A percentile compares a stretch with the other conserved stretches of the same genome.
Evolutionary conservation across 306 rosid genomes (phyloP).

Genomic region (Canavalia gladiata): DNA sequence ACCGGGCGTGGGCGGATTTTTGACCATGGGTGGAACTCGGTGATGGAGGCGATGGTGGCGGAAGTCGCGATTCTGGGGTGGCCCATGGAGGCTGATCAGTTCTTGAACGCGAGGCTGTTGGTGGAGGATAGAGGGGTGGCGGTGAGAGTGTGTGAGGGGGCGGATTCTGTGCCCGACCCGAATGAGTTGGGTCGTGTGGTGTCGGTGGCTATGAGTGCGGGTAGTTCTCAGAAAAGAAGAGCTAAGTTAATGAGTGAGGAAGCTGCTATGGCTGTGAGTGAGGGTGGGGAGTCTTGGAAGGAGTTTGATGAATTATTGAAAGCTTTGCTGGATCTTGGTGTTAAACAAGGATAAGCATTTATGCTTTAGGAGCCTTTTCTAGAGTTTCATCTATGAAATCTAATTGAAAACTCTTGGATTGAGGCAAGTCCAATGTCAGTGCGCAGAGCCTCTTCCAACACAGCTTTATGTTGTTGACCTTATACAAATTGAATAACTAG

Average conservation of each 20-base stretch:
- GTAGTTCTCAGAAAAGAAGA: constrained; percentile 43
- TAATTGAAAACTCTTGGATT: too few relatives aligned
- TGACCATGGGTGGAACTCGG: constrained; percentile 61
- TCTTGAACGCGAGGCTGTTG: constrained; percentile 61
- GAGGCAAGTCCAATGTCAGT: too few relatives aligned
- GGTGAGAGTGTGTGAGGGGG: constrained; percentile 62
- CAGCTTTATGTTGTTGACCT: too few relatives aligned
- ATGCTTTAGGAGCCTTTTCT: too few relatives aligned
- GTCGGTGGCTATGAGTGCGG: constrained; percentile 33
- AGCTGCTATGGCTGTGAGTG: constrained; percentile 50
- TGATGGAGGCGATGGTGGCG: constrained; percentile 56
- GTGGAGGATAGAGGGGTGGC: constrained; percentile 68
- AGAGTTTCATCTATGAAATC: too few relatives aligned
- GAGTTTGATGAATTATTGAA: constrained; percentile 57
- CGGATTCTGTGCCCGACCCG: constrained; percentile 60
- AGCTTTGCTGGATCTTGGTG: constrained; percentile 44
- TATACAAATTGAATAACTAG: too few relatives aligned
- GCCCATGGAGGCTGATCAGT: constrained; percentile 94
- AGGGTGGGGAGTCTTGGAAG: constrained; percentile 55
- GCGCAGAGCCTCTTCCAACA: too few relatives aligned
- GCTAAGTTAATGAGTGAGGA: constrained; percentile 49
- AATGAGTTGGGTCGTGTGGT: constrained; percentile 53
- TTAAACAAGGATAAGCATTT: neutral
- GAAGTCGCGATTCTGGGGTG: constrained; percentile 70
- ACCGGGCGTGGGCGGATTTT: constrained; percentile 53